Evolutionary conservation across 805 yeast species (phyloP).

Genomic region (Pichia paraexigua): DNA sequence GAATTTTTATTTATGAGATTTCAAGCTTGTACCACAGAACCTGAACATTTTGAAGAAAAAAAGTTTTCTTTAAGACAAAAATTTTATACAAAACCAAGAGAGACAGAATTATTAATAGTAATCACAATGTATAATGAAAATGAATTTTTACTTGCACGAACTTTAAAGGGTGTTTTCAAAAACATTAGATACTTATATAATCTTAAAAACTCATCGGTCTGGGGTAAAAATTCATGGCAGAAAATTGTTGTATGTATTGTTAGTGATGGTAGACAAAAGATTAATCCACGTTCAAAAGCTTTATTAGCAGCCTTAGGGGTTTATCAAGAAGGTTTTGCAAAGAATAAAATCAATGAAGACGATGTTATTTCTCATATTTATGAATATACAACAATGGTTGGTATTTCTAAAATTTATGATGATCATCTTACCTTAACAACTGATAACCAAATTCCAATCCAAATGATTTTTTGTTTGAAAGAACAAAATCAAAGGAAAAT

Average conservation of each 20-base stretch:
- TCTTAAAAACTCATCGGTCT: constrained; percentile 52
- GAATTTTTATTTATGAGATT: constrained; percentile 86
- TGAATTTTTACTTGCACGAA: constrained; percentile 72
- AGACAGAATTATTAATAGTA: constrained; percentile 79
- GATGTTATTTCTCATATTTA: constrained; percentile 82
- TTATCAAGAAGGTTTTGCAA: constrained; percentile 94
- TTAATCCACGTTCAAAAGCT: constrained; percentile 71
- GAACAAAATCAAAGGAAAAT: constrained; percentile 85
- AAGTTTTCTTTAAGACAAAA: constrained; percentile 79
- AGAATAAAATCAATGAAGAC: constrained; percentile 76
- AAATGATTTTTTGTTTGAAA: constrained; percentile 80
- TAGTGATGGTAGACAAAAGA: constrained; percentile 84
- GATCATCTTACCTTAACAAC: constrained; percentile 61
- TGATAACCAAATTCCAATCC: constrained; percentile 69
- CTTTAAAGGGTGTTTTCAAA: constrained; percentile 84
- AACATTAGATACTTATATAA: constrained; percentile 72
- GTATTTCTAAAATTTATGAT: constrained; percentile 54
- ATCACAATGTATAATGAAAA: constrained; percentile 88
- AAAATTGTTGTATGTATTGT: constrained; percentile 84
- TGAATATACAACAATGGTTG: constrained; percentile 90
- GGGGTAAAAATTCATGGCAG: constrained; percentile 98
- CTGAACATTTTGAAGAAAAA: constrained; percentile 51
- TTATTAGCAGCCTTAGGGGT: constrained; percentile 81
- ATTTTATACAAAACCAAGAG: constrained; percentile 68
- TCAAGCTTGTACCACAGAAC: constrained; percentile 92